Conservation (phyloP, 192 early-diverging fungal genomes). For the Coemansia sp. region DNA sequence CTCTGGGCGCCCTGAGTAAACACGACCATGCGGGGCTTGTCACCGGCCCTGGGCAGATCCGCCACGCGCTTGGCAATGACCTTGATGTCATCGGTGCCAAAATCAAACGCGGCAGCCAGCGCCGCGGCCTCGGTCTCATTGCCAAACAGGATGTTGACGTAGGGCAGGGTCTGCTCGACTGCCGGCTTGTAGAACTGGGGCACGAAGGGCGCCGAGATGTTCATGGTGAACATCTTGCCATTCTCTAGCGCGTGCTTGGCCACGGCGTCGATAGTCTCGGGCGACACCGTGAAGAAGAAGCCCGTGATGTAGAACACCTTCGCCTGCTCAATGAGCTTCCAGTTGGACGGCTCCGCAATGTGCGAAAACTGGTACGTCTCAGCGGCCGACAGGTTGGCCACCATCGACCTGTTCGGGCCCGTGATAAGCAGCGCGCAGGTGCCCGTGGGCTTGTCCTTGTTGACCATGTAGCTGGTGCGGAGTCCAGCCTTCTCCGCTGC, state of each 20-base stretch:
- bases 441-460: slow-evolving; percentile 82
- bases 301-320: slow-evolving; percentile 93
- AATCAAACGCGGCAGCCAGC: slow-evolving; percentile 74
- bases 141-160: slow-evolving; percentile 94
- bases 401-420: slow-evolving; percentile 83
- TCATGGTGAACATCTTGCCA: slow-evolving; percentile 89
- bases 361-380: slow-evolving; percentile 81
- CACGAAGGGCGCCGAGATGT: slow-evolving; percentile 96
- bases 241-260: slow-evolving; percentile 86
- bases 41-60: slow-evolving; percentile 79
- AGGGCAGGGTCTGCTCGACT: slow-evolving; percentile 77
- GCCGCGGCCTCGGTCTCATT: slow-evolving; percentile 96
- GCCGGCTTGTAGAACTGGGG: slow-evolving; percentile 90
- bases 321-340: slow-evolving; percentile 85
- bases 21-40: slow-evolving; percentile 82
- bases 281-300: slow-evolving; percentile 94
- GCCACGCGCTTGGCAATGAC: slow-evolving; percentile 83
- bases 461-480: slow-evolving; percentile 85
- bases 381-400: slow-evolving; percentile 95
- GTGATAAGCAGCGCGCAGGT: slow-evolving; percentile 96
- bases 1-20: slow-evolving; percentile 76
- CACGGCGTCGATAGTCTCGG: slow-evolving; percentile 79
- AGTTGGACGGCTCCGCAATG: slow-evolving; percentile 73
- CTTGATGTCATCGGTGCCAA: slow-evolving; percentile 74
- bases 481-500: slow-evolving; percentile 87